Evolutionary conservation across 2,329 filamentous ascomycete genomes (phyloP), one percentile per base, ranked within the genome.

Genomic region (Arachnopeziza araneosa): DNA sequence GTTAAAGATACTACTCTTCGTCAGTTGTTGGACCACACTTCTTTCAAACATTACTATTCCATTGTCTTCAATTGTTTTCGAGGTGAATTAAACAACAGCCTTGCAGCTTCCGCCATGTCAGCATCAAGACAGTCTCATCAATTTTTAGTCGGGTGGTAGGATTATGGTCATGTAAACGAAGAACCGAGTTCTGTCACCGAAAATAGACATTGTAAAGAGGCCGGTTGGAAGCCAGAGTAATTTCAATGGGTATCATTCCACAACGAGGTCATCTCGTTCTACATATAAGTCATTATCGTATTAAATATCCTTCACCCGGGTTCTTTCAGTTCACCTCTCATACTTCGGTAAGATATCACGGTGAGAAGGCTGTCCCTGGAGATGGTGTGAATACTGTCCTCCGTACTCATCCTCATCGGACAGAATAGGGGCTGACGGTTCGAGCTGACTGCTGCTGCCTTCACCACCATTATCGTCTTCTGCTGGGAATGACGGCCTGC

Each of bases 371-470:
- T 58, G 23, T 2, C 59, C 62, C 2, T 59, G 52, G 17, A 64
- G 9, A 54, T 56, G 30, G 50, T 67, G 66, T 17, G 66, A 55
- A 60, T 65, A 66, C 14, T 65, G 63, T 7, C 57, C 50, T 44
- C 60, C 74, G 66, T 81, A 77, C 62, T 83, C 78, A 64, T 83
- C 79, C 58, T 85, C 79, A 52, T 86, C 79, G 44, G 75, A 72
- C n/a, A 88, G 73, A 24, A 79, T 73, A 3, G 85, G 86, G 5
- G 86, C 85, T 52, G 81, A 83, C 1, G 84, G 82, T 66, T 77
- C 77, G 10, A 24, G 57, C 56, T 56, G 61, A 24, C 48, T 44
- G 50, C 66, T 56, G 44, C 65, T 71, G 53, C 60, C 70, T 48
- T 72, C 66, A 2, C 70, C 70, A 62, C 69, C 59, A 68, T 73